phyloP scores from a whole-genome alignment of 2,329 filamentous ascomycete species.

The Beauveria rudraprayagi region DNA sequence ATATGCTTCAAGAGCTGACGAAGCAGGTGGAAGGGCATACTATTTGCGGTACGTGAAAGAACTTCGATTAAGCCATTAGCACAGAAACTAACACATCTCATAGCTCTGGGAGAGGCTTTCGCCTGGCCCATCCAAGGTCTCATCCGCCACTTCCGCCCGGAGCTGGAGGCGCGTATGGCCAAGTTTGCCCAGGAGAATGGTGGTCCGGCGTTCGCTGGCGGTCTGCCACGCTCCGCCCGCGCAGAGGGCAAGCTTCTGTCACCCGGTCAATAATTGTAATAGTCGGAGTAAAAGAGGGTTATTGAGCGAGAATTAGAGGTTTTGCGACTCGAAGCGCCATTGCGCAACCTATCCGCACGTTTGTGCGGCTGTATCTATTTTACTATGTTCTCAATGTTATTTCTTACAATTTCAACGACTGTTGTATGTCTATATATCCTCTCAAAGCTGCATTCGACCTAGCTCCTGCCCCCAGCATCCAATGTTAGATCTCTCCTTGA shows the following conservation, averaged over 20 bases:
- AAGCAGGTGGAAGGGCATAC: slow-evolving; percentile 99
- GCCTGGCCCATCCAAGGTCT: slow-evolving; percentile 98
- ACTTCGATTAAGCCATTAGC: neutral
- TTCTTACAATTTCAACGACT: neutral
- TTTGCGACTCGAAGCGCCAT: neutral
- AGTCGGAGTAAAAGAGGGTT: slow-evolving; percentile 13
- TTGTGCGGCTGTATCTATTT: slow-evolving; percentile 14
- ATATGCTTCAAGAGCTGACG: slow-evolving; percentile 98
- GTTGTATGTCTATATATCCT: neutral
- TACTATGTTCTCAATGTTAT: slow-evolving; percentile 13
- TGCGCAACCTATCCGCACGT: slow-evolving; percentile 10
- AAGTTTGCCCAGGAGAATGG: slow-evolving; percentile 67
- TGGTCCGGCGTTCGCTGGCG: slow-evolving; percentile 71
- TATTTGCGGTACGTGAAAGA: slow-evolving; percentile 68
- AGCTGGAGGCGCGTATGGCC: slow-evolving; percentile 85
- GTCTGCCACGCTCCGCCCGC: slow-evolving; percentile 69
- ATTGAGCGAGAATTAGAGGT: slow-evolving; percentile 2
- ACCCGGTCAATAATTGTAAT: slow-evolving; percentile 68
- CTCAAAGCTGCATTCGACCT: neutral
- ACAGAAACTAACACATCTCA: slow-evolving; percentile 22
- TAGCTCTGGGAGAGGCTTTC: slow-evolving; percentile 90
- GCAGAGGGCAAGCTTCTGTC: slow-evolving; percentile 77
- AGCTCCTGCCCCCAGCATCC: neutral
- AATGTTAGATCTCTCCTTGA: neutral
- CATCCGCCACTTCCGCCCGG: slow-evolving; percentile 95